Evolutionary conservation across 2,329 filamentous ascomycete genomes (phyloP), one percentile per base, ranked within the genome.

Genomic region (Nemania sp.): DNA sequence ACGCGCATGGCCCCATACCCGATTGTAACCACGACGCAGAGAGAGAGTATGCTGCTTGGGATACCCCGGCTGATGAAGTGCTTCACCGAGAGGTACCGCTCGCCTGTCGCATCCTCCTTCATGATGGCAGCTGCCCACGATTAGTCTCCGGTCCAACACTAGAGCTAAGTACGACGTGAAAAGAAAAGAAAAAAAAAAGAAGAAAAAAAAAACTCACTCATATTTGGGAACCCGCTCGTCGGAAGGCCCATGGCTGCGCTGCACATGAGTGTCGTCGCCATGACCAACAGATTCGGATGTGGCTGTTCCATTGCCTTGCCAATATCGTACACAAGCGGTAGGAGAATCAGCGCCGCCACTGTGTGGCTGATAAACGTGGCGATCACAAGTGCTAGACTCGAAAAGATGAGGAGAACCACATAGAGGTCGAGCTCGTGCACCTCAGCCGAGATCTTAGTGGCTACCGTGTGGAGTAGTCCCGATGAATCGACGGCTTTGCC

Each of bases 291-390:
- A 80, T 98, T 98, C 8, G 96, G 95, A 78, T 97, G 94, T 29
- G 95, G 94, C 78, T 97, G 87, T 2, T 91, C 88, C 94, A 99
- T 97, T 57, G 85, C 86, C 68, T 88, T 85, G 20, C 96, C 97
- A 8, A 99, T 93, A 73, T 96, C 89, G 75, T 90, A 89, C 1
- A 99, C 94, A 1, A 99, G 87, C 1, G 96, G 96, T 26, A 99
- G 84, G 74, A 99, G 93, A 76, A 99, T 99, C 59, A 99, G 83
- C 1, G 96, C 96, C 0, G 97, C 96, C 8, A 99, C 96, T 0
- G 96, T 99, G 78, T 99, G 96, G 74, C 92, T 96, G 82, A 99
- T 99, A 75, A 99, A 99, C 0, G 96, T 98, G 0, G 97, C 96
- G 51, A 99, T 93, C 26, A 98, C 92, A 11, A 98, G 84, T 61